These are phyloP conservation scores for Pholiota microspora DNA, from an alignment of 768 basidiomycete species.

Conservation along the genomic window DNA sequence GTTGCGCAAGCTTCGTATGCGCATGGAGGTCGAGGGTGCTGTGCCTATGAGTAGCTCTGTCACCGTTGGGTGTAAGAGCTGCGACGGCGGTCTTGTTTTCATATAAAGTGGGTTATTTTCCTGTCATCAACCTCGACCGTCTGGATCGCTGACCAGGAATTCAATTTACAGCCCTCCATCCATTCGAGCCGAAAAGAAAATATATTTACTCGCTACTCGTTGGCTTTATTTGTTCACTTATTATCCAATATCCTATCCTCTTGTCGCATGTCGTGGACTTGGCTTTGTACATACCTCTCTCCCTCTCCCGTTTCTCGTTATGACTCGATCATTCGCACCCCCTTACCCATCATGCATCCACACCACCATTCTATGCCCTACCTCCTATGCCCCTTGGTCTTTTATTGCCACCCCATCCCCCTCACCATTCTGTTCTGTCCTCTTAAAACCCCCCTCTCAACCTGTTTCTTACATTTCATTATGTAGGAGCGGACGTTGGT, in stretches of 20 bases:
- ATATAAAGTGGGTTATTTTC: conserved; percentile 36
- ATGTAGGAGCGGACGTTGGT: background rate
- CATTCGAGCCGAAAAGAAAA: conserved; percentile 5
- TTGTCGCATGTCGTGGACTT: conserved; percentile 17
- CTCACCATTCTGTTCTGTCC: background rate
- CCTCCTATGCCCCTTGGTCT: background rate
- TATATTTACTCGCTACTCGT: conserved; percentile 1
- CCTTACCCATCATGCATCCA: conserved; percentile 15
- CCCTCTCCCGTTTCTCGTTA: background rate
- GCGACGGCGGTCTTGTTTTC: conserved; percentile 35
- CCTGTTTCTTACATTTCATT: background rate
- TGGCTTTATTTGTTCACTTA: conserved; percentile 24
- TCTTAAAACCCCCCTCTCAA: conserved; percentile 1
- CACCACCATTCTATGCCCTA: conserved; percentile 9
- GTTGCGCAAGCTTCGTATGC: conserved; percentile 56
- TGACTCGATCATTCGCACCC: conserved; percentile 1
- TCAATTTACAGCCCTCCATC: conserved; percentile 5
- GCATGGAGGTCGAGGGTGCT: conserved; percentile 44
- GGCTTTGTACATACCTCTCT: conserved; percentile 18
- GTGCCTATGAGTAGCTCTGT: conserved; percentile 25
- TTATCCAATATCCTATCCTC: conserved; percentile 8
- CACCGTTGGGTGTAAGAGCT: conserved; percentile 36
- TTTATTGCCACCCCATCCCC: background rate
- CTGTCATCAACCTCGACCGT: too few relatives aligned
- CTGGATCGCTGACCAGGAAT: conserved; percentile 1